Conservation (phyloP, 108 stramenopile species). For the Aureococcus anophagefferens region DNA sequence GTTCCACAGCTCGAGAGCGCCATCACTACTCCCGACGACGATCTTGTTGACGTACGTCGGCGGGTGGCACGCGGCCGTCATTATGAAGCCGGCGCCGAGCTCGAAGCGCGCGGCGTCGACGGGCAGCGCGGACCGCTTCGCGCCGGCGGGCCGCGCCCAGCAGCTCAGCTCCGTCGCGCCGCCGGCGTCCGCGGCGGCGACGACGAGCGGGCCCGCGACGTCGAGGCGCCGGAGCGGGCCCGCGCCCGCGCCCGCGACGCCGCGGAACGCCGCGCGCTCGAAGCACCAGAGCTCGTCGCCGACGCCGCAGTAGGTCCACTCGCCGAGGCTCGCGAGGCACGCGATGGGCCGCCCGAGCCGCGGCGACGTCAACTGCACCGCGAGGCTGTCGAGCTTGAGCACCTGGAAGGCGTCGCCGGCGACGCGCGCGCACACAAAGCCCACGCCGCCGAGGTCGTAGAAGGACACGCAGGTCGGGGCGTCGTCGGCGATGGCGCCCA, state of each 20-base stretch:
- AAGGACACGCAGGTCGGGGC: neutral
- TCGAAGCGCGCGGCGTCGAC: too few species aligned
- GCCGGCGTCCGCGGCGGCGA: too few species aligned
- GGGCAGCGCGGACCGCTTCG: too few species aligned
- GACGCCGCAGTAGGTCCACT: neutral
- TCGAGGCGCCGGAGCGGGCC: neutral
- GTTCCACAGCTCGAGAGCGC: conserved; percentile 34
- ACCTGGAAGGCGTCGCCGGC: neutral
- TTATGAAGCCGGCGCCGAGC: too few species aligned
- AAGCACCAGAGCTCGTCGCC: neutral
- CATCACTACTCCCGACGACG: conserved; percentile 28
- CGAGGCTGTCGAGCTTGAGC: neutral
- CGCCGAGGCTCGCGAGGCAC: neutral
- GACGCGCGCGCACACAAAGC: neutral
- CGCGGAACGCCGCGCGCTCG: neutral
- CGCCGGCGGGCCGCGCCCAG: too few species aligned
- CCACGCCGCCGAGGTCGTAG: neutral
- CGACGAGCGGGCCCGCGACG: neutral
- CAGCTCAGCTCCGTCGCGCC: too few species aligned
- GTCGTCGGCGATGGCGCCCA: neutral
- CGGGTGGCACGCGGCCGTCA: conserved; percentile 32
- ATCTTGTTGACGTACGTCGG: conserved; percentile 50
- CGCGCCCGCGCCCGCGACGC: neutral
- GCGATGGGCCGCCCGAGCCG: neutral
- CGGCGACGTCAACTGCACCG: neutral